These are phyloP conservation scores for Nyssa sinensis DNA, from an alignment of 148 eudicot species.

Conservation along the genomic window DNA sequence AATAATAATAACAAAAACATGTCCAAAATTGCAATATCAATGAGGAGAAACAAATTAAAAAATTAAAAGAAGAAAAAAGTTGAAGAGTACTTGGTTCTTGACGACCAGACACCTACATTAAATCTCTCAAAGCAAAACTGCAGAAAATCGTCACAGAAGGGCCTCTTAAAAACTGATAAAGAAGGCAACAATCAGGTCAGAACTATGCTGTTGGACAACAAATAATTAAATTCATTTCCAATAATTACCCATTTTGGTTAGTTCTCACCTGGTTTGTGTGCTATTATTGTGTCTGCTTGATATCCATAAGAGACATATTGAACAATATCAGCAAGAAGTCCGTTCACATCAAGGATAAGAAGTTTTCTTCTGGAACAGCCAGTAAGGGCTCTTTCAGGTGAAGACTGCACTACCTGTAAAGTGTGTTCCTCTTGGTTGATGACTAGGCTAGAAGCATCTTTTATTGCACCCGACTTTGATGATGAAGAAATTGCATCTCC, in stretches of 20 bases:
- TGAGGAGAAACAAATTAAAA: constrained; percentile 2
- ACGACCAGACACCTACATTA: constrained; percentile 83
- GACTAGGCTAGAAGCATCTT: constrained; percentile 18
- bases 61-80: background rate
- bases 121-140: constrained; percentile 76
- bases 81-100: constrained; percentile 60
- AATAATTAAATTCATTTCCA: no score
- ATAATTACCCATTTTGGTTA: background rate
- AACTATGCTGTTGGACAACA: background rate
- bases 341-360: constrained; percentile 87
- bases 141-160: constrained; percentile 73
- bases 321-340: constrained; percentile 67
- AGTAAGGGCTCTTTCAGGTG: constrained; percentile 11
- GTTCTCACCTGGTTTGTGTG: constrained; percentile 54
- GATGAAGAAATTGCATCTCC: constrained; percentile 5
- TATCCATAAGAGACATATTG: constrained; percentile 16
- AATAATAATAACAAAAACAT: background rate
- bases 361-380: constrained; percentile 46
- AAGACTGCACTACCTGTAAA: constrained; percentile 6
- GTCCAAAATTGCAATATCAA: background rate
- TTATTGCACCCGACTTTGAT: constrained; percentile 10
- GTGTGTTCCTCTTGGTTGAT: constrained; percentile 8
- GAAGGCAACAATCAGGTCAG: constrained; percentile 21
- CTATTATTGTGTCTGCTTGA: constrained; percentile 39
- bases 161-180: constrained; percentile 77